Conservation (phyloP, 441 rosid genomes). For the Daphne laureola region DNA sequence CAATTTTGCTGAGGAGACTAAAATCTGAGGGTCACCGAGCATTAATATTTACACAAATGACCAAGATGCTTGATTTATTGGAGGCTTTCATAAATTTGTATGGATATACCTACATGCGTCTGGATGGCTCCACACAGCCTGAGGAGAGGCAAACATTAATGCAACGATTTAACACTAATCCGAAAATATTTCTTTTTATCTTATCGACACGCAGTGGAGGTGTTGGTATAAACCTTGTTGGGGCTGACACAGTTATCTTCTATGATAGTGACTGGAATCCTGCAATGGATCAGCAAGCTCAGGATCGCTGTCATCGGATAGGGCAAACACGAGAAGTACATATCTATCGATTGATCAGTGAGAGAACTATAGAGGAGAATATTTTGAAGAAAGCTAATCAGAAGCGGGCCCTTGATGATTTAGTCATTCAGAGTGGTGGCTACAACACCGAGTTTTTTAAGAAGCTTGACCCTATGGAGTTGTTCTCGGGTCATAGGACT, state of each 20-base stretch:
- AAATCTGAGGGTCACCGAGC: conserved; percentile 98
- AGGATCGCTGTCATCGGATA: conserved; percentile 99
- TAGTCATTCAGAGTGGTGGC: conserved; percentile 96
- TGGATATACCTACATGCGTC: conserved; percentile 99
- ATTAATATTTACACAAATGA: conserved; percentile 98
- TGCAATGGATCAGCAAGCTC: conserved; percentile 99
- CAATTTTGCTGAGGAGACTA: conserved; percentile 75
- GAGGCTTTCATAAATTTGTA: conserved; percentile 97
- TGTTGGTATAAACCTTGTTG: conserved; percentile 97
- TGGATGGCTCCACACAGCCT: conserved; percentile 98
- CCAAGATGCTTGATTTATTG: conserved; percentile 98
- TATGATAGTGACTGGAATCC: conserved; percentile 99
- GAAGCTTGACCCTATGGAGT: conserved; percentile 98
- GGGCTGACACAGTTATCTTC: conserved; percentile 98
- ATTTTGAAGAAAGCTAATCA: conserved; percentile 98
- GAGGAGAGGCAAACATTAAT: conserved; percentile 98
- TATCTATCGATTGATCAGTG: conserved; percentile 94
- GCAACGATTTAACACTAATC: conserved; percentile 99
- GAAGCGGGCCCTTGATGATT: conserved; percentile 98
- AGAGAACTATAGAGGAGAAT: conserved; percentile 98
- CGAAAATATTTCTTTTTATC: conserved; percentile 94
- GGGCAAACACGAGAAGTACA: conserved; percentile 99
- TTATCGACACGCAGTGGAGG: conserved; percentile 99
- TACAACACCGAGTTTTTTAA: conserved; percentile 98
- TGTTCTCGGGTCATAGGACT: conserved; percentile 80